Base-by-base conservation (phyloP, 2,329 filamentous ascomycete species). In the Bisporella sp. region DNA sequence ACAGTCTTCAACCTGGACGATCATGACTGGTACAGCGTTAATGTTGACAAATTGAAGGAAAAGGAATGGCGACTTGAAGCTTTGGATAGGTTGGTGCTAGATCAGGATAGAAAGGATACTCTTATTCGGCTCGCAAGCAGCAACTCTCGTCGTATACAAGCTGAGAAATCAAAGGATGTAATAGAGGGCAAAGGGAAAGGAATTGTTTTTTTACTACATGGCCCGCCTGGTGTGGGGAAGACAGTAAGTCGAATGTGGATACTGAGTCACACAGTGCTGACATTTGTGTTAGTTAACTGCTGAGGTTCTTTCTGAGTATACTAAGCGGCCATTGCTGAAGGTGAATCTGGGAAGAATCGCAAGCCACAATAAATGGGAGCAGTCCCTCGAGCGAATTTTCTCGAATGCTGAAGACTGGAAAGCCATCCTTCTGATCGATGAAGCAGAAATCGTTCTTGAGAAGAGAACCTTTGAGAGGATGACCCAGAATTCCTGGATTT, bases 401-500 rank as follows among this genome's bases (percentile, higher is more conserved):
- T 28, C 21, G 7, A 40, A 52, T 28, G 49, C 50, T 1, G 29
- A 51, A 32, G 28, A 44, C 8, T 55, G 49, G 50, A 31, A 54
- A 4, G 52, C 54, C 6, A 39, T 57, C 13, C 52, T 57, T n/a
- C 47, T 57, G 1, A 43, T 57, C n/a, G 52, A 57, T 45, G 54
- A 57, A 44, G 52, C 52, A 8, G 51, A 55, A 37, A 46, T 50
- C 11, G 46, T 55, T 5, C n/a, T 54, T 12, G 52, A 54, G 31
- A 37, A 42, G 30, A 32, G 52, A 13, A 49, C 52, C 4, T 44
- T 40, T 29, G 53, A 52, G 5, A 42, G 53, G 21, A 52, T 52
- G 47, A 40, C 39, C 7, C 67, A 73, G 28, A 77, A 78, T 59
- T 72, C 70, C 39, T 65, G 77, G 6, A 69, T 72, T 9, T 70